Conservation (phyloP, 768 basidiomycete genomes). For the Tylopilus felleus region DNA sequence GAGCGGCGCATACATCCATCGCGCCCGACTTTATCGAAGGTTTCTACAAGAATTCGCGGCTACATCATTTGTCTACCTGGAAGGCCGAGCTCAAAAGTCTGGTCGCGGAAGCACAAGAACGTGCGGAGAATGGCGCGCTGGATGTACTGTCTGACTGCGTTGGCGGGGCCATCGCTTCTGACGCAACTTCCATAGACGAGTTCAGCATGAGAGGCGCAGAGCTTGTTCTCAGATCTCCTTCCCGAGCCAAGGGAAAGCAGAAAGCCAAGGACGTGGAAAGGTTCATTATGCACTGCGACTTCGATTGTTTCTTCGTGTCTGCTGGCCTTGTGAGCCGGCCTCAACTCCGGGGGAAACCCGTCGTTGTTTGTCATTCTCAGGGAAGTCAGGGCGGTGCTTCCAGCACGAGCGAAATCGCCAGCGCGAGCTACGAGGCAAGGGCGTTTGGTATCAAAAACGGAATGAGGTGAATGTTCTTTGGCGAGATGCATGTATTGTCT, state of each 20-base stretch:
- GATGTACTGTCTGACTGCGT: slow-evolving; percentile 4
- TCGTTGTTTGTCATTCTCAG: slow-evolving; percentile 95
- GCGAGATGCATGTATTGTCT: not conserved
- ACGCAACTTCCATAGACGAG: slow-evolving; percentile 13
- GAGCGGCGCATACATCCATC: slow-evolving; percentile 80
- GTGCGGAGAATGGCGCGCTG: slow-evolving; percentile 44
- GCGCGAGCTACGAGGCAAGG: slow-evolving; percentile 91
- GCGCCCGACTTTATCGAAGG: slow-evolving; percentile 85
- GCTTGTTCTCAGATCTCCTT: slow-evolving; percentile 47
- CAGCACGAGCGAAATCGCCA: slow-evolving; percentile 94
- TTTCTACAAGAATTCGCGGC: slow-evolving; percentile 79
- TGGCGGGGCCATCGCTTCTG: not conserved
- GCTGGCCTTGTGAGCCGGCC: slow-evolving; percentile 82
- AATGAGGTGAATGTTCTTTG: slow-evolving; percentile 66
- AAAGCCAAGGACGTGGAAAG: slow-evolving; percentile 43
- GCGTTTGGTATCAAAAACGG: slow-evolving; percentile 87
- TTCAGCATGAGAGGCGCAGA: slow-evolving; percentile 55
- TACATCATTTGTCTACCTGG: slow-evolving; percentile 92
- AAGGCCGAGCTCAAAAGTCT: slow-evolving; percentile 84
- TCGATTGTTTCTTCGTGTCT: slow-evolving; percentile 96
- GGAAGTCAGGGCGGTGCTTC: slow-evolving; percentile 64
- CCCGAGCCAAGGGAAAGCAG: slow-evolving; percentile 49
- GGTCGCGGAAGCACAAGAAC: slow-evolving; percentile 76
- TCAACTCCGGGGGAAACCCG: slow-evolving; percentile 80
- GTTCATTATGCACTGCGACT: slow-evolving; percentile 90